Evolutionary conservation across 2,329 filamentous ascomycete genomes (phyloP), one percentile per base, ranked within the genome.

Genomic region (Graphilbum fragrans): DNA sequence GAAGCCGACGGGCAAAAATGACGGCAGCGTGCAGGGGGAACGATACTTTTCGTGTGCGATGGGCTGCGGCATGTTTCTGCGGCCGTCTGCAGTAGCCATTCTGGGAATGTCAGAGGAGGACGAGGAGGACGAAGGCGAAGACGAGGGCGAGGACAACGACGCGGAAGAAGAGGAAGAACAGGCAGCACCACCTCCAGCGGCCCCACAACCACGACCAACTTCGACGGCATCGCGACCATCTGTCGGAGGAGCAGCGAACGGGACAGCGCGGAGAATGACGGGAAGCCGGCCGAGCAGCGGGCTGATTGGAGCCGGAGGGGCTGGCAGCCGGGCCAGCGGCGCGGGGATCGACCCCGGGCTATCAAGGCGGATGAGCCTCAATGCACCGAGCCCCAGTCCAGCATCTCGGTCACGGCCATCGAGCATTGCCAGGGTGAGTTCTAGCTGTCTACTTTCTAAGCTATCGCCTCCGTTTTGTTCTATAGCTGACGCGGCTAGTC

Each of bases 1-100:
- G 40, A 82, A 86, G 37, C 69, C 80, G 41, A 76, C 73, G 18
- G 90, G 92, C 25, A 96, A 96, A 67, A 96, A 96, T 53, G 86
- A 96, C 69, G 90, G 90, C 49, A 82, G 83, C 42, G 86, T 96
- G 37, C 77, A 90, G 59, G 88, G 86, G 47, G 75, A 86, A 56
- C 71, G 86, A 18, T 96, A 96, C 58, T 96, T 94, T 53, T 77
- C 88, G 38, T 96, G 90, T 62, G 72, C 57, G 61, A 80, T 73
- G 76, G 86, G 69, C 33, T 68, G 69, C 49, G 79, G 79, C 55
- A 92, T 98, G 77, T 96, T 98, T 54, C 74, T 95, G 42, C 76
- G 85, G 47, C 80, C 86, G 23, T 65, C 73, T 41, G 80, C 80
- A 44, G 68, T 92, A 38, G 72, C 70, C 12, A 65, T 79, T 48